phyloP scores from a whole-genome alignment of 495 filamentous ascomycete species.

The Podospora pseudocomata region DNA sequence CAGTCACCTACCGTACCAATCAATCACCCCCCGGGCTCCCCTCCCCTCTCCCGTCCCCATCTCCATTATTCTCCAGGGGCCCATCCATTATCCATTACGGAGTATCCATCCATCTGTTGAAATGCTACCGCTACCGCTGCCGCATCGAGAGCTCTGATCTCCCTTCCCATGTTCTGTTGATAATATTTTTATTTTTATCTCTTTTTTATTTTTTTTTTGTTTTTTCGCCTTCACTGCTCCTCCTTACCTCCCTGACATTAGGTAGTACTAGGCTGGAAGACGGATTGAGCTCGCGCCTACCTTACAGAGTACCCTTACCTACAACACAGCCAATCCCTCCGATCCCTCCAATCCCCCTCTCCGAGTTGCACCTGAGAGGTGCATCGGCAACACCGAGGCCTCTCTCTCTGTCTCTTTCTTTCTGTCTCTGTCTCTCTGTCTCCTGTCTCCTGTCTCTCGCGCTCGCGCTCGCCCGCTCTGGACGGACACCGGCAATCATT shows the following conservation, averaged over 20 bases:
- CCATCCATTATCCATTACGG: no score
- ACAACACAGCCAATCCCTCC: not conserved
- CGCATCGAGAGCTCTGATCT: not conserved
- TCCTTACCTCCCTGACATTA: not conserved
- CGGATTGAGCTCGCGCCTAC: constrained; percentile 9
- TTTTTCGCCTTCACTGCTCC: not conserved
- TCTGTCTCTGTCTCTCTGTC: not conserved
- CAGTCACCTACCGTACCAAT: no score
- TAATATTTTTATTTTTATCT: constrained; percentile 3
- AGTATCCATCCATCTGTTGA: not conserved
- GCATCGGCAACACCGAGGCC: constrained; percentile 9
- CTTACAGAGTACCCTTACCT: not conserved
- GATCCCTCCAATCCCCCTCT: constrained; percentile 15
- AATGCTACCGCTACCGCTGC: constrained; percentile 12
- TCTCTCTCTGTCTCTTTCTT: not conserved
- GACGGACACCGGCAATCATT: no score
- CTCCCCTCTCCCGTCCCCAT: not conserved
- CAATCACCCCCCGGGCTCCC: not conserved
- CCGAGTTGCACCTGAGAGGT: not conserved
- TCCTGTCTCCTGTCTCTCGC: not conserved
- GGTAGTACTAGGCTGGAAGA: not conserved
- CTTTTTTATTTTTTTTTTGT: not conserved
- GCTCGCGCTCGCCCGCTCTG: no score
- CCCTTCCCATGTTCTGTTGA: not conserved
- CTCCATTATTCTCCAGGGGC: not conserved